Base-by-base conservation (phyloP, 2,329 filamentous ascomycete genomes). In the Lasiodiplodia theobromae region DNA sequence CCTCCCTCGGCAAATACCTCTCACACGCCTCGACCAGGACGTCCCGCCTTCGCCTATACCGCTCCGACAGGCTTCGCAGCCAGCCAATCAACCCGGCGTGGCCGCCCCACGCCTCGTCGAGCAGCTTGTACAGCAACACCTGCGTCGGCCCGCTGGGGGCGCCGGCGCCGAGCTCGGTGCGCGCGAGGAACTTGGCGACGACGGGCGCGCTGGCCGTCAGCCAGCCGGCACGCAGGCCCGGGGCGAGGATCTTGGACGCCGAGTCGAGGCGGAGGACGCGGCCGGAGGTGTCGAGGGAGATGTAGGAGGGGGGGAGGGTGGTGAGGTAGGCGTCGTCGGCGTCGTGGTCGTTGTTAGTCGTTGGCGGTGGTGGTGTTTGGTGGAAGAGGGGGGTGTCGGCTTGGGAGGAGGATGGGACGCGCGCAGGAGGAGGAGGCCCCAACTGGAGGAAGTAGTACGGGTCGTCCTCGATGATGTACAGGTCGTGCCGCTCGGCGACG, bases 211-310 rank as follows among this genome's bases (percentile, higher is more conserved):
- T 70, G n/a, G 70, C 76, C 2, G 75, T 77, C 31, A 78, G 53
- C 77, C 77, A 79, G 8, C 75, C 77, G 25, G 66, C 70, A 2
- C 77, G 71, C 8, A 77, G 70, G 12, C 77, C 77, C 25, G 77
- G 77, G 0, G 76, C 74, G 16, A 79, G 60, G 16, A 78, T 75
- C 68, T 79, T 79, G 10, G 77, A 77, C 0, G 72, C 72, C 0
- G 77, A 71, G 47, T 78, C 77, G 5, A 79, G 67, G 1, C 77
- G 74, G 4, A 79, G 47, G 2, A 79, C 77, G 12, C 77, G 73
- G 2, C 77, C 77, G 12, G 71, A 74, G 0, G 63, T 68, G 52
- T 81, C 79, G 11, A 81, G 66, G 2, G 75, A 76, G 0, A 81
- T 70, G 65, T 79, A 80, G 0, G 78, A 80, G 1, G 70, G 47